Conservation (phyloP, 2,329 filamentous ascomycete genomes). For the Colletotrichum lupini region DNA sequence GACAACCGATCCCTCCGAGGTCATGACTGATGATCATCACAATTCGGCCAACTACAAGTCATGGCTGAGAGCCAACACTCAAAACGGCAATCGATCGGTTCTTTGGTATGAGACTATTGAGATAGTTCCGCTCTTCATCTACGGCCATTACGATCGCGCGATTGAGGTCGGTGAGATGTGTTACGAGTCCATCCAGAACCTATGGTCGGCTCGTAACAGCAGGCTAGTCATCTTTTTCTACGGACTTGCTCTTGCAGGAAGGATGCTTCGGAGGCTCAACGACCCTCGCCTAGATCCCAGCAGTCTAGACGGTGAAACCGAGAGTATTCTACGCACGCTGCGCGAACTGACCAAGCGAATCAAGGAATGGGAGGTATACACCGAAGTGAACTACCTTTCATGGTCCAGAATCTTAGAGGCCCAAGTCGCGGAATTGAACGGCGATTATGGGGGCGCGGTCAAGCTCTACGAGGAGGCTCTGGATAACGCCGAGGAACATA, state of each 20-base stretch:
- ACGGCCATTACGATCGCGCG: conserved; percentile 70
- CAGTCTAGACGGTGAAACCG: conserved; percentile 54
- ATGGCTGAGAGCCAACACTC: conserved; percentile 64
- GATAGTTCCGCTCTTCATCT: conserved; percentile 71
- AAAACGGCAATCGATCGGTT: conserved; percentile 71
- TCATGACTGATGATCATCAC: conserved; percentile 78
- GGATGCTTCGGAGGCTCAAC: conserved; percentile 60
- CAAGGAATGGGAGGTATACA: conserved; percentile 71
- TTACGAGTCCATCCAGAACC: conserved; percentile 56
- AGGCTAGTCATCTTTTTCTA: conserved; percentile 69
- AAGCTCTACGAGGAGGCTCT: conserved; percentile 75
- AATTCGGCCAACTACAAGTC: conserved; percentile 67
- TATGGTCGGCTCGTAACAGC: conserved; percentile 71
- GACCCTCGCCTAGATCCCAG: conserved; percentile 57
- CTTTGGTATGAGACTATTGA: conserved; percentile 77
- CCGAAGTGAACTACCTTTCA: conserved; percentile 76
- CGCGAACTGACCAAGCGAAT: conserved; percentile 68
- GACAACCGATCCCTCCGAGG: conserved; percentile 57
- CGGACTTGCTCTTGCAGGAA: conserved; percentile 65
- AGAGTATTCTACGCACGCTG: conserved; percentile 64
- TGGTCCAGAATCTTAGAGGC: conserved; percentile 78
- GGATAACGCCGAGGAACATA: conserved; percentile 76
- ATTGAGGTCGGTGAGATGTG: conserved; percentile 66
- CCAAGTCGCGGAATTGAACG: conserved; percentile 72
- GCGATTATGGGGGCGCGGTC: conserved; percentile 68